phyloP scores from a whole-genome alignment of 164 flowering plant genomes.

The Echeveria elegans region DNA sequence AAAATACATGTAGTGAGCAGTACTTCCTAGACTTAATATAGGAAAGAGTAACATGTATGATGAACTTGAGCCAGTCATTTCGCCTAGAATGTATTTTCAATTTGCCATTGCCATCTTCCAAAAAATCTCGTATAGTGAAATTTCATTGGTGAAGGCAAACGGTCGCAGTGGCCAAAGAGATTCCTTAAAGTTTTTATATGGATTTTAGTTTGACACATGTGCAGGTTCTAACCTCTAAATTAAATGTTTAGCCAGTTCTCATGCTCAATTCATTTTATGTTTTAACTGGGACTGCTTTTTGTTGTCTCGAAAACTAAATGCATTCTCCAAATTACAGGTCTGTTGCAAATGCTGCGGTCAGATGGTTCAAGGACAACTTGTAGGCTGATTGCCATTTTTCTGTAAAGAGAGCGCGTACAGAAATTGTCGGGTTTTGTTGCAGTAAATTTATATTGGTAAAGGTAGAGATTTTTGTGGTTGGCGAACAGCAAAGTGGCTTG shows the following conservation, averaged over 20 bases:
- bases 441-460: neutral
- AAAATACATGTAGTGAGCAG: too few relatives aligned
- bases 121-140: too few relatives aligned
- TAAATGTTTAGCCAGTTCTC: neutral
- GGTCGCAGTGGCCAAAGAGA: neutral
- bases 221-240: neutral
- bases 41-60: too few relatives aligned
- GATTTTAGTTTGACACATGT: neutral
- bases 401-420: conserved; percentile 2
- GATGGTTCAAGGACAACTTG: conserved; percentile 78
- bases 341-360: conserved; percentile 67
- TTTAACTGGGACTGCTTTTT: neutral
- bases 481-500: too few relatives aligned
- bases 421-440: neutral
- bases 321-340: conserved; percentile 44
- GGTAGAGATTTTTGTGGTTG: neutral
- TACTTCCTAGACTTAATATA: too few relatives aligned
- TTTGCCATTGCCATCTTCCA: too few relatives aligned
- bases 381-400: conserved; percentile 16
- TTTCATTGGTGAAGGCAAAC: neutral
- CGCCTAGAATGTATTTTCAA: too few relatives aligned
- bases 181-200: too few relatives aligned
- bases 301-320: neutral
- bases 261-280: neutral
- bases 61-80: too few relatives aligned